Base-by-base conservation (phyloP, 305 asterid species). In the Caryopteris hybrid region DNA sequence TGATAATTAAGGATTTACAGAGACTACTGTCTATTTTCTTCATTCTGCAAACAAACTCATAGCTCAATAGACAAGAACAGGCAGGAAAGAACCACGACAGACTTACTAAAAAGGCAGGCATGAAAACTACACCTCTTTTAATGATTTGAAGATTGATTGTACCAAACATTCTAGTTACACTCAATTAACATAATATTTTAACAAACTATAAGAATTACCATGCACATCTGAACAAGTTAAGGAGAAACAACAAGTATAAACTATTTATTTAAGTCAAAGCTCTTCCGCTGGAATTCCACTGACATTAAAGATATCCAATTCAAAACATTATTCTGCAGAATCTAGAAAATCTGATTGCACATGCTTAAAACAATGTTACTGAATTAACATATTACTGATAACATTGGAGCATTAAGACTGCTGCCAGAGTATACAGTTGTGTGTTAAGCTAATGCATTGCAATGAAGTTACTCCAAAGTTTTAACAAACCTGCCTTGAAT, bases 401-500 rank as follows among this genome's bases (percentile, higher is more conserved):
- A 10, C 53, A 43, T 22, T 27, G 63, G 73, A 72, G 57, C 62
- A 18, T 17, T 38, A 10, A 18, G 72, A 64, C 51, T 72, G 71
- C 76, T 65, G 55, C 70, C 45, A 33, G 43, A 57, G 61, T 55
- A 43, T 57, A 69, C 48, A 43, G 56, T 56, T 61, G 27, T 52
- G 39, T 21, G 10, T 17, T 22, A 47, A 59, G 66, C 70, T 54
- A 60, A 73, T 11, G 36, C 42, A 36, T 60, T 18, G 68, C 62
- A 9, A 65, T 48, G 64, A 54, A 71, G 75, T 81, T 67, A 78
- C 56, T 80, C 72, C 81, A 82, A 83, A 85, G 88, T 84, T 80
- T 61, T 80, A 87, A 91, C 96, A 91, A 94, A 94, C 99, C 99
- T 94, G 99, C 99, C 99, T 94, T 91, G 99, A 94, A 94, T 86